phyloP scores from a whole-genome alignment of 371 early-diverging fungal genomes.

The Mortierella sp. region DNA sequence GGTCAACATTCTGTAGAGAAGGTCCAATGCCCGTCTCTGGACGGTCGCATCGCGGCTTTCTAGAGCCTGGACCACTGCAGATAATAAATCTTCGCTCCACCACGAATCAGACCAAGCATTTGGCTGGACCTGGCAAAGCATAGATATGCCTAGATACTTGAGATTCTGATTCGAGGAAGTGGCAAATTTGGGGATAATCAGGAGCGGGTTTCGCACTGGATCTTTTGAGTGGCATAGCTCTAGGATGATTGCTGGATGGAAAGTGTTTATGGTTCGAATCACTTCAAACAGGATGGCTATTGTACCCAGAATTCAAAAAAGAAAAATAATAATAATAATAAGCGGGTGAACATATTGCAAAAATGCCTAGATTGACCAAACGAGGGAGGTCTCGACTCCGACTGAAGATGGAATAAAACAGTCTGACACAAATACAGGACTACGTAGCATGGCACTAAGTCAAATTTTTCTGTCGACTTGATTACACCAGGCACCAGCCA shows the following conservation, averaged over 20 bases:
- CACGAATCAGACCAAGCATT: slow-evolving; percentile 53
- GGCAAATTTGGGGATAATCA: slow-evolving; percentile 44
- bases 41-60: slow-evolving; percentile 41
- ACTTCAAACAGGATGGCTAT: slow-evolving; percentile 46
- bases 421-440: background rate
- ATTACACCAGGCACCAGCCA: slow-evolving; percentile 13
- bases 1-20: slow-evolving; percentile 50
- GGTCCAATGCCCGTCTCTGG: slow-evolving; percentile 35
- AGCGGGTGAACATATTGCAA: background rate
- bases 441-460: slow-evolving; percentile 14
- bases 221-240: slow-evolving; percentile 45
- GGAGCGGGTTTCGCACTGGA: slow-evolving; percentile 30
- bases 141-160: slow-evolving; percentile 49
- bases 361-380: background rate
- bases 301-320: background rate
- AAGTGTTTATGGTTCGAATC: slow-evolving; percentile 46
- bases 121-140: slow-evolving; percentile 53
- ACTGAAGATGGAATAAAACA: background rate
- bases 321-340: background rate
- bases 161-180: slow-evolving; percentile 52
- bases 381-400: background rate
- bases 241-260: slow-evolving; percentile 47
- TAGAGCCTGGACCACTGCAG: slow-evolving; percentile 42
- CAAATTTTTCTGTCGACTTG: background rate
- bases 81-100: slow-evolving; percentile 49